Evolutionary conservation across 2,329 filamentous ascomycete species (phyloP).

Genomic region (Penicillium concentricum): DNA sequence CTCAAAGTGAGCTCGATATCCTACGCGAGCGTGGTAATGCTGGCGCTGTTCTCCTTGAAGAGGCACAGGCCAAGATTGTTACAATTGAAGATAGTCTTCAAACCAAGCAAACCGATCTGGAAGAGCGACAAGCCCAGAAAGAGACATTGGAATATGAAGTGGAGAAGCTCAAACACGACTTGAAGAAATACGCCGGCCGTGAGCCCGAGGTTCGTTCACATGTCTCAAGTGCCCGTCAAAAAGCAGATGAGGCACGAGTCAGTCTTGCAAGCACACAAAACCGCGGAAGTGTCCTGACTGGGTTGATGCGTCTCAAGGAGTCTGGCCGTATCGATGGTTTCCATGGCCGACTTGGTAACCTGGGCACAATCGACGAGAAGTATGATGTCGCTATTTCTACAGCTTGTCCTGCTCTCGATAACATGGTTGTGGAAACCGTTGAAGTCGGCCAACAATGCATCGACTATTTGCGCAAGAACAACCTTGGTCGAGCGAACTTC

Average conservation of each 20-base stretch:
- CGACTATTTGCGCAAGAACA: slow-evolving; percentile 95
- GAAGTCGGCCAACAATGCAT: slow-evolving; percentile 98
- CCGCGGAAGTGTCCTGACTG: slow-evolving; percentile 86
- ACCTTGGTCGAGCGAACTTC: slow-evolving; percentile 93
- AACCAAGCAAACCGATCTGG: slow-evolving; percentile 70
- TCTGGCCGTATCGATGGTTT: slow-evolving; percentile 97
- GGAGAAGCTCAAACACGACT: slow-evolving; percentile 67
- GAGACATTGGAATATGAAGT: slow-evolving; percentile 71
- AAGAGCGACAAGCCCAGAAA: slow-evolving; percentile 72
- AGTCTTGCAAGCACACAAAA: slow-evolving; percentile 88
- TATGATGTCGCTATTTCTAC: slow-evolving; percentile 99
- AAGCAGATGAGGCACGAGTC: slow-evolving; percentile 91
- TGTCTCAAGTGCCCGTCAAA: slow-evolving; percentile 86
- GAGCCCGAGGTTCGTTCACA: slow-evolving; percentile 81
- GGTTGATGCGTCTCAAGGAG: slow-evolving; percentile 90
- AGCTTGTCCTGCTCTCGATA: slow-evolving; percentile 85
- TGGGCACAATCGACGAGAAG: slow-evolving; percentile 87
- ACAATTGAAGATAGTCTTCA: slow-evolving; percentile 69
- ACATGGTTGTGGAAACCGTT: slow-evolving; percentile 94
- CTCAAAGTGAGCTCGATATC: slow-evolving; percentile 91
- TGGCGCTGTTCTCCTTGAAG: slow-evolving; percentile 77
- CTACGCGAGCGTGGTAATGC: slow-evolving; percentile 85
- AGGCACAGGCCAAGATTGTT: slow-evolving; percentile 75
- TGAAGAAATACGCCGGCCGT: slow-evolving; percentile 69
- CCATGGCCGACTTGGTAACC: slow-evolving; percentile 88